Conservation (phyloP, 2,329 filamentous ascomycete genomes). For the Juglanconis sp. region DNA sequence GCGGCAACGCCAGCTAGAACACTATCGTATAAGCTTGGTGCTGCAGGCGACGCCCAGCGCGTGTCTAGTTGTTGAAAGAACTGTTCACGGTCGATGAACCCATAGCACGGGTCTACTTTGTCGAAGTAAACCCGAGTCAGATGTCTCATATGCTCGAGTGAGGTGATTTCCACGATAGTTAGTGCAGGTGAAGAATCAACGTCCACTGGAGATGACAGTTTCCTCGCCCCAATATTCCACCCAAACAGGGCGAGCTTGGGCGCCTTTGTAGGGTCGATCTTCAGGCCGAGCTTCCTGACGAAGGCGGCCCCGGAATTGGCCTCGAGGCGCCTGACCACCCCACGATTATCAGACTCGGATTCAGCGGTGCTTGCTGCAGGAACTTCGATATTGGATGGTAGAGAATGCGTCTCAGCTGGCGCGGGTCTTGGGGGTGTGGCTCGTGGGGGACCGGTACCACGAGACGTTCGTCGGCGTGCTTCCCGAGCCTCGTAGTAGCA, state of each 20-base stretch:
- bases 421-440: background rate
- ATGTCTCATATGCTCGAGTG: slow-evolving; percentile 43
- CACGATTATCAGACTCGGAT: slow-evolving; percentile 20
- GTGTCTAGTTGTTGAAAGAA: slow-evolving; percentile 28
- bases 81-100: slow-evolving; percentile 39
- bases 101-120: slow-evolving; percentile 51
- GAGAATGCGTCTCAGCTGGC: background rate
- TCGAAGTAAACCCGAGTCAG: slow-evolving; percentile 49
- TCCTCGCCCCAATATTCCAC: slow-evolving; percentile 45
- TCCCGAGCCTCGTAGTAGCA: slow-evolving; percentile 42
- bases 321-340: slow-evolving; percentile 42
- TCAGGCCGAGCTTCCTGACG: slow-evolving; percentile 48
- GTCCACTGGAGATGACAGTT: slow-evolving; percentile 23
- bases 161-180: slow-evolving; percentile 44
- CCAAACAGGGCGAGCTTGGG: slow-evolving; percentile 53
- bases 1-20: slow-evolving; percentile 55
- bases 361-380: slow-evolving; percentile 8
- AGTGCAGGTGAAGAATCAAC: slow-evolving; percentile 21
- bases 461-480: slow-evolving; percentile 13
- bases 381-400: background rate
- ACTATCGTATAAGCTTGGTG: slow-evolving; percentile 38
- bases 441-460: background rate
- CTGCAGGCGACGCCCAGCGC: slow-evolving; percentile 31
- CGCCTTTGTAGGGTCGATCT: slow-evolving; percentile 50
- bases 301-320: slow-evolving; percentile 58